Percentiles rank a stretch among this genome's conserved stretches.
These are phyloP conservation scores for Moricandia arvensis DNA, from an alignment of 345 rosid species.

Conservation along the genomic window DNA sequence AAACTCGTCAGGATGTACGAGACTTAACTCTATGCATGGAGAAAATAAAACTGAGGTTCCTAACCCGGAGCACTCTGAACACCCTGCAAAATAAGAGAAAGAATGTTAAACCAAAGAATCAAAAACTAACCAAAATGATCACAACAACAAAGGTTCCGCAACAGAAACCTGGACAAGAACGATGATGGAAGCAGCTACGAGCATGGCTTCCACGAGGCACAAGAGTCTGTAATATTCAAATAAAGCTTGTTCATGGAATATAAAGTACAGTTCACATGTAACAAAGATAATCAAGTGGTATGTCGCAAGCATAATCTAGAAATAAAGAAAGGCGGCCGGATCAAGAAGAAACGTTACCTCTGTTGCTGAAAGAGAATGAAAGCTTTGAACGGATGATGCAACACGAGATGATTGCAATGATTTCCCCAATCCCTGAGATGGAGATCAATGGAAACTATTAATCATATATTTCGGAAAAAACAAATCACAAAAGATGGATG, in stretches of 20 bases:
- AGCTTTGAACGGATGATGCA: slow-evolving; percentile 42
- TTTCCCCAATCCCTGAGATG: slow-evolving; percentile 46
- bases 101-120: background rate
- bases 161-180: slow-evolving; percentile 48
- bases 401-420: slow-evolving; percentile 43
- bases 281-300: no score
- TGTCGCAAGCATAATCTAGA: no score
- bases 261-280: background rate
- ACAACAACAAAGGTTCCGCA: background rate
- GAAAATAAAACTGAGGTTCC: slow-evolving; percentile 7
- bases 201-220: slow-evolving; percentile 45
- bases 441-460: background rate
- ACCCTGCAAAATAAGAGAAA: slow-evolving; percentile 41
- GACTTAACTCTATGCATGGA: background rate
- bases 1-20: background rate
- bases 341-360: slow-evolving; percentile 40
- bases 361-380: slow-evolving; percentile 42
- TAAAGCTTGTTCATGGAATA: background rate
- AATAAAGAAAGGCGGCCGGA: background rate
- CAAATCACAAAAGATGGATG: background rate
- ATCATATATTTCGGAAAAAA: background rate
- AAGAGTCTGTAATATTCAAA: slow-evolving; percentile 43
- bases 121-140: background rate
- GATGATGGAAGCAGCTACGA: slow-evolving; percentile 49
- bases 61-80: slow-evolving; percentile 38